Evolutionary conservation across 2,329 filamentous ascomycete genomes (phyloP).

Genomic region (Xylariaceae sp.): DNA sequence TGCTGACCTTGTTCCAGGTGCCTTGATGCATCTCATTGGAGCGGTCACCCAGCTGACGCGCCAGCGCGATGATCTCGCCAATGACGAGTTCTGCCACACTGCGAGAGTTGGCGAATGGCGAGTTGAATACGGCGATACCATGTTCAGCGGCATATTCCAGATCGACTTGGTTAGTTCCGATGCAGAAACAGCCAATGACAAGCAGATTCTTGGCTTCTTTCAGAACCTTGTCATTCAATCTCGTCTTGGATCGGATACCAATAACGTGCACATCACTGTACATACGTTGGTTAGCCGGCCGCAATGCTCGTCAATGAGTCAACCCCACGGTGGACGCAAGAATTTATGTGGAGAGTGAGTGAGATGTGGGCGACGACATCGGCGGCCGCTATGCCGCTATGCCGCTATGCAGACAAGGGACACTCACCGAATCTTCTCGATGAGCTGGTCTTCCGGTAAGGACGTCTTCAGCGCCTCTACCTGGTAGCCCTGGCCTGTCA

Average conservation of each 20-base stretch:
- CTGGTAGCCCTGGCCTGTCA: slow-evolving; percentile 85
- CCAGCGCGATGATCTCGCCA: slow-evolving; percentile 83
- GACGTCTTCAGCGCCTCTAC: slow-evolving; percentile 88
- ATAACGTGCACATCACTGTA: slow-evolving; percentile 89
- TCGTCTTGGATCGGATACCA: slow-evolving; percentile 96
- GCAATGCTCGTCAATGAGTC: too few species aligned
- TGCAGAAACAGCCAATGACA: slow-evolving; percentile 97
- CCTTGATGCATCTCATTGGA: slow-evolving; percentile 91
- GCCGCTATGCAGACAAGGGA: background rate
- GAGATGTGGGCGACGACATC: background rate
- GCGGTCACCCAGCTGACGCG: slow-evolving; percentile 87
- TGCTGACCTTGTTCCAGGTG: slow-evolving; percentile 96
- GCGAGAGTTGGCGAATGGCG: slow-evolving; percentile 95
- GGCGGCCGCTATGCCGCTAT: background rate
- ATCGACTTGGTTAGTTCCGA: slow-evolving; percentile 94
- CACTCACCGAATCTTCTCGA: slow-evolving; percentile 86
- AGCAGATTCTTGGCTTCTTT: slow-evolving; percentile 88
- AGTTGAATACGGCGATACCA: slow-evolving; percentile 98
- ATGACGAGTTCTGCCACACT: slow-evolving; percentile 96
- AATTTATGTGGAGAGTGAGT: slow-evolving; percentile 3
- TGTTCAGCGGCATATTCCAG: slow-evolving; percentile 74
- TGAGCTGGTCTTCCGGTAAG: slow-evolving; percentile 84
- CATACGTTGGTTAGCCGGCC: slow-evolving; percentile 5
- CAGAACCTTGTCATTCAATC: slow-evolving; percentile 79
- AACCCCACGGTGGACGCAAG: too few species aligned